phyloP scores from a whole-genome alignment of 306 rosid species.

The Coriaria nepalensis region DNA sequence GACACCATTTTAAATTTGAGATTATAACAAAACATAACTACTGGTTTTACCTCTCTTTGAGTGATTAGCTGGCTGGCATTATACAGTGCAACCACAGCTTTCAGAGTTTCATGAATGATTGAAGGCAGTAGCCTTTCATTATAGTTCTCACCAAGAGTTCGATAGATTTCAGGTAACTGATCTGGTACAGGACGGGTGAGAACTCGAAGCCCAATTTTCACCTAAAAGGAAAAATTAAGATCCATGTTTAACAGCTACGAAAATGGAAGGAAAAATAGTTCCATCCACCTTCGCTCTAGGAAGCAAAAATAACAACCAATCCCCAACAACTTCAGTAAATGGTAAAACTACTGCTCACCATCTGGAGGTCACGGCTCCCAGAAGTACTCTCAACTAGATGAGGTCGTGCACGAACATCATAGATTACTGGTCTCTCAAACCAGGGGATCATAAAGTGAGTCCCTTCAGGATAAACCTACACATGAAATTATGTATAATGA shows the following conservation, averaged over 20 bases:
- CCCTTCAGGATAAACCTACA: constrained; percentile 91
- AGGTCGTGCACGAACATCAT: constrained; percentile 76
- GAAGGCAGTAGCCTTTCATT: constrained; percentile 69
- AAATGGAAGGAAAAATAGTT: neutral
- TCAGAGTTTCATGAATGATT: constrained; percentile 71
- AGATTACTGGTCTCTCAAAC: constrained; percentile 82
- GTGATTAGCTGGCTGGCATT: constrained; percentile 91
- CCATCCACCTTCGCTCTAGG: neutral
- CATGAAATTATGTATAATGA: neutral
- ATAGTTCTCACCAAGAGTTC: constrained; percentile 62
- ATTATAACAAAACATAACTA: neutral
- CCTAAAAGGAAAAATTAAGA: constrained; percentile 32
- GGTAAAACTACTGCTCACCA: constrained; percentile 27
- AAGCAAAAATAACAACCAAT: neutral
- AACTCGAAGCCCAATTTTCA: constrained; percentile 66
- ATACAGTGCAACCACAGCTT: constrained; percentile 75
- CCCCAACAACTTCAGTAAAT: neutral
- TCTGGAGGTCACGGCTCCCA: constrained; percentile 81
- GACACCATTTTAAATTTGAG: neutral
- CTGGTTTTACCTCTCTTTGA: constrained; percentile 60
- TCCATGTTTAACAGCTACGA: neutral
- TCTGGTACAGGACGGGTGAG: constrained; percentile 62
- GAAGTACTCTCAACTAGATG: constrained; percentile 56
- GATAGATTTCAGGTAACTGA: constrained; percentile 56
- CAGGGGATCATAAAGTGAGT: constrained; percentile 71